phyloP scores from a whole-genome alignment of 345 rosid genomes.

The Bretschneidera sinensis region DNA sequence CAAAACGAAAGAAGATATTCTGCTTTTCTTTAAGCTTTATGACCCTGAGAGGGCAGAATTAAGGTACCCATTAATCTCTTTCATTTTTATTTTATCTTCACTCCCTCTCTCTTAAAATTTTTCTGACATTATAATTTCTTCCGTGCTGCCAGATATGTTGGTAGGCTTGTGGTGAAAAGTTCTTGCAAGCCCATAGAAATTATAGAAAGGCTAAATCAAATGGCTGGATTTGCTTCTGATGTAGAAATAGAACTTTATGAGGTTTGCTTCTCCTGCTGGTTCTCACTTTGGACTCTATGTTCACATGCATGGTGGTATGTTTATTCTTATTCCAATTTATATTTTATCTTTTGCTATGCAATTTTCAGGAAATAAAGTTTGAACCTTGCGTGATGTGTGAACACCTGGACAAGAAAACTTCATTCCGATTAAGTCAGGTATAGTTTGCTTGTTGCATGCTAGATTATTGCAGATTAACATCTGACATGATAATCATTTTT shows the following conservation, averaged over 20 bases:
- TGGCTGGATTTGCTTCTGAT: constrained; percentile 90
- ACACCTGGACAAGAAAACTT: constrained; percentile 60
- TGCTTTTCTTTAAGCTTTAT: constrained; percentile 90
- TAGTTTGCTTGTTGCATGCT: constrained; percentile 6
- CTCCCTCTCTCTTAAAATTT: not conserved
- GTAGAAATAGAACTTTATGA: constrained; percentile 88
- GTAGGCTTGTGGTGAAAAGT: constrained; percentile 78
- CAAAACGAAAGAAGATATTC: constrained; percentile 69
- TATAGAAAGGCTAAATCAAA: constrained; percentile 60
- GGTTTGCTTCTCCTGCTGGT: constrained; percentile 37
- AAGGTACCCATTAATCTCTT: constrained; percentile 40
- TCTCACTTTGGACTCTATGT: constrained; percentile 2
- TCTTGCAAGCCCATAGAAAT: constrained; percentile 77
- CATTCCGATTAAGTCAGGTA: constrained; percentile 81
- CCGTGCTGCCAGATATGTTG: constrained; percentile 60
- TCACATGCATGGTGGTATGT: not conserved
- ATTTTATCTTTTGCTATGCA: not conserved
- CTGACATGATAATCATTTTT: too few relatives aligned
- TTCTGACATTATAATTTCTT: constrained; percentile 19
- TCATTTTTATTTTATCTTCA: not conserved
- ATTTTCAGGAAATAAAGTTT: constrained; percentile 85
- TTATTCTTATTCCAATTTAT: not conserved
- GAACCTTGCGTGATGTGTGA: constrained; percentile 94
- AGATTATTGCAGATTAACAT: not conserved
- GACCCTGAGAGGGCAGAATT: constrained; percentile 73